Base-by-base conservation (phyloP, 768 basidiomycete genomes). In the Suillus ampliporus region DNA sequence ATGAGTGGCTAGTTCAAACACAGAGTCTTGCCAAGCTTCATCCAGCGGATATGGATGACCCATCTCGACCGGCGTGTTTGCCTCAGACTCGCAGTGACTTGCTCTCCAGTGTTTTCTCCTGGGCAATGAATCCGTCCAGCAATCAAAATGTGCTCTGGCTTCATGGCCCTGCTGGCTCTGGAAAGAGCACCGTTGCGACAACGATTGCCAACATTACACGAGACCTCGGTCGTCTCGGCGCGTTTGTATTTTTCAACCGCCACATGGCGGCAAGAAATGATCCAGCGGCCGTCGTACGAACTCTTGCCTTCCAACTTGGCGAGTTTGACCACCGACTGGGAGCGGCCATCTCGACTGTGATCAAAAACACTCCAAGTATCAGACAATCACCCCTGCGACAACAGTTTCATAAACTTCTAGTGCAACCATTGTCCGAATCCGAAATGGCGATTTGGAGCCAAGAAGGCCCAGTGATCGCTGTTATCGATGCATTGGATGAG, bases 401-500 rank as follows among this genome's bases (percentile, higher is more conserved):
- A 23, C 78, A 78, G 56, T 79, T 79, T 64, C 69, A 70, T 44
- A 71, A 74, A 47, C 67, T 79, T 2, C 64, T 79, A 23, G 62
- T 74, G n/a, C 70, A 76, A 15, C 76, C 77, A 0, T 64, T 78
- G 17, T 48, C 65, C n/a, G 57, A 57, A 26, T 21, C 67, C 40
- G 19, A 44, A 6, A 64, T 68, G 60, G 62, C 48, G 66, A 58
- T 57, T 65, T 54, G 53, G 53, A 54, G 15, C 37, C 63, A 60
- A 62, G 70, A 62, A 41, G 75, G 75, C 0, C 74, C 74, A 7
- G 67, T 74, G 31, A 57, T 78, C 19, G 40, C 78, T 11, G 57
- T 79, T n/a, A 76, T 78, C 57, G 77, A 78, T 35, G 76, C 74
- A 4, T 66, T 78, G 1, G 78, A 78, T 46, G 78, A 78, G 62